These are phyloP conservation scores for Emergomyces pasteurianus DNA, from an alignment of 2,329 filamentous ascomycete genomes.

Conservation along the genomic window DNA sequence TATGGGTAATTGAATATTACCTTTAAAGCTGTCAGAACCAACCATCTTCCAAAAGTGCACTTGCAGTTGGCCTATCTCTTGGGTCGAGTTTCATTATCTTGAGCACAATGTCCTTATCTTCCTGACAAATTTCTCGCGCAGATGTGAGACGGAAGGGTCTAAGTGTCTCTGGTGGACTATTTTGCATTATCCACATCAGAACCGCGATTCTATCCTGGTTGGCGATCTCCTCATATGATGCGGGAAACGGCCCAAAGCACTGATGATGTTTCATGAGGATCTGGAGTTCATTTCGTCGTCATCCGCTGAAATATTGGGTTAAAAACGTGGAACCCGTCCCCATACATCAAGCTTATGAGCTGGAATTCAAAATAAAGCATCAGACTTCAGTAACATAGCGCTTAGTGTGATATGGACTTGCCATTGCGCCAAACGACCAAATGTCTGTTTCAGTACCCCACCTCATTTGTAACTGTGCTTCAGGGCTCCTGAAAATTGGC, in stretches of 20 bases:
- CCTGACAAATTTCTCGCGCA: slow-evolving; percentile 18
- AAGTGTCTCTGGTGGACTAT: slow-evolving; percentile 12
- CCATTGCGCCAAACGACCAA: slow-evolving; percentile 11
- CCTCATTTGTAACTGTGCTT: slow-evolving; percentile 10
- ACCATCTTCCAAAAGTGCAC: not conserved
- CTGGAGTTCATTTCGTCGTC: slow-evolving; percentile 13
- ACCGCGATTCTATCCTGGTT: no score
- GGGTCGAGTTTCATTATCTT: slow-evolving; percentile 36
- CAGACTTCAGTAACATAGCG: no score
- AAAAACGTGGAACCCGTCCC: slow-evolving; percentile 13
- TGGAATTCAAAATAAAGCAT: no score
- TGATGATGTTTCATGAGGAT: slow-evolving; percentile 13
- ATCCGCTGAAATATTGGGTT: slow-evolving; percentile 8
- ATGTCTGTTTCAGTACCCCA: slow-evolving; percentile 12
- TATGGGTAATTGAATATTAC: no score
- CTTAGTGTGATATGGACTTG: not conserved
- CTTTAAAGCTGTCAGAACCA: no score
- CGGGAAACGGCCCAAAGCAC: slow-evolving; percentile 12
- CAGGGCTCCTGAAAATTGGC: slow-evolving; percentile 12
- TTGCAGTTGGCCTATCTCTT: slow-evolving; percentile 27
- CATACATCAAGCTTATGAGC: slow-evolving; percentile 11
- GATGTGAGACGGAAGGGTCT: slow-evolving; percentile 16
- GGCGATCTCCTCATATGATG: slow-evolving; percentile 16
- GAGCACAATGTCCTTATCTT: slow-evolving; percentile 25
- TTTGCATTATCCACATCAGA: slow-evolving; percentile 10